Evolutionary conservation across 257 asterid genomes (phyloP).

Genomic region (Fraxinus americana): DNA sequence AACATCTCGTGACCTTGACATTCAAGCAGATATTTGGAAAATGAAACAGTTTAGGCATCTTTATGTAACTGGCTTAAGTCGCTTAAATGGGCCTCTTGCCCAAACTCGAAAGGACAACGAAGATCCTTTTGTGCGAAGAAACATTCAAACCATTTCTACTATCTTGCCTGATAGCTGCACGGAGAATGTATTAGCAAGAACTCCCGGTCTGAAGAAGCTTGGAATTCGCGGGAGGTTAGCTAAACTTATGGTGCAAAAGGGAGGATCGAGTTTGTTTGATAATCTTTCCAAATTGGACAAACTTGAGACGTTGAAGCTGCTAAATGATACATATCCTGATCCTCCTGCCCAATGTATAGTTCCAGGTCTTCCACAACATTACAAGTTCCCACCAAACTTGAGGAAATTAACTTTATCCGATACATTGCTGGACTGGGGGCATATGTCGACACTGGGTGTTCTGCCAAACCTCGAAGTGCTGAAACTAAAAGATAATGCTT

Average conservation of each 20-base stretch:
- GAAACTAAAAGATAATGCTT: constrained; percentile 43
- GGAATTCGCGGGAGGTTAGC: constrained; percentile 39
- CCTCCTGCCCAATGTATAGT: constrained; percentile 34
- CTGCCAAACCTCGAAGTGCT: constrained; percentile 47
- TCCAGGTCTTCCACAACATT: constrained; percentile 36
- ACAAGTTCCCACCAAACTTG: constrained; percentile 47
- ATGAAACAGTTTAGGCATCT: constrained; percentile 47
- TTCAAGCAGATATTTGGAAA: constrained; percentile 43
- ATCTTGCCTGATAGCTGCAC: constrained; percentile 45
- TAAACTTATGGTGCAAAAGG: constrained; percentile 21
- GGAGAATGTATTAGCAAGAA: constrained; percentile 37
- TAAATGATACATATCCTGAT: constrained; percentile 40
- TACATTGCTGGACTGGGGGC: constrained; percentile 40
- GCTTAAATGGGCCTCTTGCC: constrained; percentile 40
- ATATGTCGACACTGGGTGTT: constrained; percentile 41
- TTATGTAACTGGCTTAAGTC: constrained; percentile 37
- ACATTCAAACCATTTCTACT: constrained; percentile 39
- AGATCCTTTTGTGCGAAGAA: constrained; percentile 43
- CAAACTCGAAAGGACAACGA: constrained; percentile 35
- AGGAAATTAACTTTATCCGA: constrained; percentile 46
- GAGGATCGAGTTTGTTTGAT: constrained; percentile 30
- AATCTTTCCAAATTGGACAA: constrained; percentile 38
- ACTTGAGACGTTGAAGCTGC: constrained; percentile 43
- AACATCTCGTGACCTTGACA: constrained; percentile 33
- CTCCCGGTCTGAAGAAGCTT: constrained; percentile 43